Percentiles rank a stretch among this genome's conserved stretches.
phyloP scores from a whole-genome alignment of 805 yeast species.

The Millerago galiae region DNA sequence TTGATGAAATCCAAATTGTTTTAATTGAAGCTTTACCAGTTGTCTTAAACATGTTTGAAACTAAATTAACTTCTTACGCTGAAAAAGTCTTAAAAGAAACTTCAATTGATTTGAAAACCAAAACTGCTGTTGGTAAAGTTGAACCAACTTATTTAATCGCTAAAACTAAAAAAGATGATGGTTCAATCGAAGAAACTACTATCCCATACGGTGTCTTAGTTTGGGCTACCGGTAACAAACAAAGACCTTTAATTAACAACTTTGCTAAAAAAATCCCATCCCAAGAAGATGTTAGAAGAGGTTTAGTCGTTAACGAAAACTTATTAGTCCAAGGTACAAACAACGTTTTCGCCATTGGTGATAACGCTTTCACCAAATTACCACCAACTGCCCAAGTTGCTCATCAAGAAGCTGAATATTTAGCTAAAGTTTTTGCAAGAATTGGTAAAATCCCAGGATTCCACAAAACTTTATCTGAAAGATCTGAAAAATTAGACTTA shows the following conservation, averaged over 20 bases:
- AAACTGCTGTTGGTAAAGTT: conserved; percentile 86
- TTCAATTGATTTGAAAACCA: conserved; percentile 69
- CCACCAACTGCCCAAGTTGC: conserved; percentile 99
- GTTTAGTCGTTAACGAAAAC: conserved; percentile 72
- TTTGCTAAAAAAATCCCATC: conserved; percentile 64
- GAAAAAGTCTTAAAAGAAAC: conserved; percentile 63
- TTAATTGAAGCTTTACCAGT: conserved; percentile 89
- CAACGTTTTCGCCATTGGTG: conserved; percentile 82
- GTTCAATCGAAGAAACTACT: conserved; percentile 47
- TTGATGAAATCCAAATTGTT: conserved; percentile 75
- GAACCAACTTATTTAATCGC: conserved; percentile 66
- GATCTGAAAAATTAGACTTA: conserved; percentile 36
- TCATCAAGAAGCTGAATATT: conserved; percentile 83
- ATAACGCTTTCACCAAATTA: conserved; percentile 79
- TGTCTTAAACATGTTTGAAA: conserved; percentile 71
- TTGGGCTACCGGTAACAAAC: conserved; percentile 98
- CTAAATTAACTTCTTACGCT: conserved; percentile 69
- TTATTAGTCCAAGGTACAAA: conserved; percentile 75
- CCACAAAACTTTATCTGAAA: conserved; percentile 34
- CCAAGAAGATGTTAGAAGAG: conserved; percentile 84
- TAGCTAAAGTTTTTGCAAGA: conserved; percentile 66
- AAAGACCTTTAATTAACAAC: conserved; percentile 65
- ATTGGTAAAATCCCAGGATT: conserved; percentile 55
- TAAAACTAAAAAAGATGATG: conserved; percentile 59
- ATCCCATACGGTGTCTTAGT: conserved; percentile 90